phyloP scores from a whole-genome alignment of 768 basidiomycete species.

The Russula foetens region DNA sequence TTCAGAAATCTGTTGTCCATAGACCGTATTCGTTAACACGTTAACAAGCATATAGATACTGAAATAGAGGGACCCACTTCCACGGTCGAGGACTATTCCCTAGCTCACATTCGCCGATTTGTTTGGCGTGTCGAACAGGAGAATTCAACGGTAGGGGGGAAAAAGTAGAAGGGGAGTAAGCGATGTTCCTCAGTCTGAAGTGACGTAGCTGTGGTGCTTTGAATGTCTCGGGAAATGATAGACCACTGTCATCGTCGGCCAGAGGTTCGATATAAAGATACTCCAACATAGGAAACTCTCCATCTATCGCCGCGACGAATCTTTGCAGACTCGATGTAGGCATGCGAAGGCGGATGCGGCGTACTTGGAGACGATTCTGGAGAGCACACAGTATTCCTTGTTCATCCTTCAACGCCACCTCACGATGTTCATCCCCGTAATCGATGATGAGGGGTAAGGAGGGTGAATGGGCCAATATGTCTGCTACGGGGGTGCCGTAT shows the following conservation, averaged over 20 bases:
- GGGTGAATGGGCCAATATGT: background rate
- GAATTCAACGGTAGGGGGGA: too few relatives aligned
- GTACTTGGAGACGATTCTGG: background rate
- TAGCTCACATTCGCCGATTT: too few relatives aligned
- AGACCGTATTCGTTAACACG: too few relatives aligned
- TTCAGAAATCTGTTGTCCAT: background rate
- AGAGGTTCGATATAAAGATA: background rate
- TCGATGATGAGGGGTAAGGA: background rate
- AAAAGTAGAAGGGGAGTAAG: too few relatives aligned
- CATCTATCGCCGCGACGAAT: background rate
- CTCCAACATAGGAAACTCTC: background rate
- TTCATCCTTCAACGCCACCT: background rate
- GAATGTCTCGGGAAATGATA: background rate
- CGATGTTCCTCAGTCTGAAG: background rate
- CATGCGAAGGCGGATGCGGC: background rate
- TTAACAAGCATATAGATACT: too few relatives aligned
- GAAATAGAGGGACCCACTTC: too few relatives aligned
- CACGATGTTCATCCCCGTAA: background rate
- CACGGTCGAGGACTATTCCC: too few relatives aligned
- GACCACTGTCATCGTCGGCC: background rate
- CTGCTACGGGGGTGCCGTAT: constrained; percentile 39
- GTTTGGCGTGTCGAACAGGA: too few relatives aligned
- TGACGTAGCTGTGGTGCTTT: background rate
- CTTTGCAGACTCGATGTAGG: background rate
- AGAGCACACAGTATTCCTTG: background rate